Conservation (phyloP, 192 early-diverging fungal species). For the Radiomyces spectabilis region DNA sequence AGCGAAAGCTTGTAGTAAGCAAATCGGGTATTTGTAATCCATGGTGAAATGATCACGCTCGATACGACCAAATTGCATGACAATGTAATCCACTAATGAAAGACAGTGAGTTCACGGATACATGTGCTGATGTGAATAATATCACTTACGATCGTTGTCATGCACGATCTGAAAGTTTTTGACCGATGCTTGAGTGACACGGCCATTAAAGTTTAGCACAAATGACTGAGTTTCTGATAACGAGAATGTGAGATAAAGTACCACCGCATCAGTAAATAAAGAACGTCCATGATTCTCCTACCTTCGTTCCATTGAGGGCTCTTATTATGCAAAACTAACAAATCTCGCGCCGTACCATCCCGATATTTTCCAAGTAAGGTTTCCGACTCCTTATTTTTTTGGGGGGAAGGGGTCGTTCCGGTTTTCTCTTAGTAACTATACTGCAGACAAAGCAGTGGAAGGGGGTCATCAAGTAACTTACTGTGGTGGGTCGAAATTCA, state of each 20-base stretch:
- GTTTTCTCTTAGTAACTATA: too few species aligned
- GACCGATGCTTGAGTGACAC: constrained; percentile 83
- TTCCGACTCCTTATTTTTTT: constrained; percentile 55
- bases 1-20: constrained; percentile 80
- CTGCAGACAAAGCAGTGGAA: too few species aligned
- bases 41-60: constrained; percentile 73
- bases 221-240: constrained; percentile 74
- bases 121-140: not conserved
- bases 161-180: constrained; percentile 98
- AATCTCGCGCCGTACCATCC: constrained; percentile 44
- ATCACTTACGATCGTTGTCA: constrained; percentile 72
- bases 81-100: constrained; percentile 77
- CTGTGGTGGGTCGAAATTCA: constrained; percentile 42
- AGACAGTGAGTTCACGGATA: not conserved
- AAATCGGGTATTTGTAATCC: constrained; percentile 89
- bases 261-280: not conserved
- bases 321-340: constrained; percentile 84
- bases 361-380: constrained; percentile 53
- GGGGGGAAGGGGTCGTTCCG: too few species aligned
- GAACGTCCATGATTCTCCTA: constrained; percentile 10
- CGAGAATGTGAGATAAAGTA: not conserved
- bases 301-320: constrained; percentile 90
- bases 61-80: constrained; percentile 89
- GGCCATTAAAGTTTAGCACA: constrained; percentile 89
- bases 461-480: too few species aligned